Base-by-base conservation (phyloP, 2,329 filamentous ascomycete genomes). In the Daldinia sp. region DNA sequence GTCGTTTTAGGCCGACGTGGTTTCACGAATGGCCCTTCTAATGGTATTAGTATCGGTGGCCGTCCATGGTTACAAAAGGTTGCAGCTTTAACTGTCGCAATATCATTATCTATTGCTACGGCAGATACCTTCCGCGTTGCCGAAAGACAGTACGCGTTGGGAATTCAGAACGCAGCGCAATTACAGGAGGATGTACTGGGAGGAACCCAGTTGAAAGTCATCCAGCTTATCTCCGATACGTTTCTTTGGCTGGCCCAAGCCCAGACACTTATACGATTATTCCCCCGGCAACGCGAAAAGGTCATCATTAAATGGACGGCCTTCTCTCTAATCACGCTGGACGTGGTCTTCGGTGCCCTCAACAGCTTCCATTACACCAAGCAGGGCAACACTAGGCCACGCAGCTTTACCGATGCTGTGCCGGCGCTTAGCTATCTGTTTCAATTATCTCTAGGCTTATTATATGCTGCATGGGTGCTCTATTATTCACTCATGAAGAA, bases 291-390 rank as follows among this genome's bases (percentile, higher is more conserved):
- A 74, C 92, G 96, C 73, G 95, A 99, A 79, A 98, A 98, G 79
- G 89, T 98, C 53, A 92, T 98, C 69, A 99, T 99, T 79, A 98
- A 98, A 80, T 99, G 94, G 94, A 93, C 94, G 13, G 95, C 94
- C 1, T 97, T 98, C 74, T 93, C 91, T 2, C 85, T 99, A 59
- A 97, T 99, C 72, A 87, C 93, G 0, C 84, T 97, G 62, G 94
- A 98, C 75, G 89, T 94, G 41, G 87, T 94, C 9, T 99, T 99
- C 77, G 94, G 91, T 73, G 93, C 91, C 48, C 85, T 98, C 61
- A 96, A 97, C 81, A 95, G 91, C 72, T 98, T 98, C 73, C 75
- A 82, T 53, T 87, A 84, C 70, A 77, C 78, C 2, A 77, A 78
- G 19, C 81, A 79, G 11, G 81, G 84, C 30, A 83, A 80, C 48